Base-by-base conservation (phyloP, 2,329 filamentous ascomycete genomes). In the Xylaria sp. region DNA sequence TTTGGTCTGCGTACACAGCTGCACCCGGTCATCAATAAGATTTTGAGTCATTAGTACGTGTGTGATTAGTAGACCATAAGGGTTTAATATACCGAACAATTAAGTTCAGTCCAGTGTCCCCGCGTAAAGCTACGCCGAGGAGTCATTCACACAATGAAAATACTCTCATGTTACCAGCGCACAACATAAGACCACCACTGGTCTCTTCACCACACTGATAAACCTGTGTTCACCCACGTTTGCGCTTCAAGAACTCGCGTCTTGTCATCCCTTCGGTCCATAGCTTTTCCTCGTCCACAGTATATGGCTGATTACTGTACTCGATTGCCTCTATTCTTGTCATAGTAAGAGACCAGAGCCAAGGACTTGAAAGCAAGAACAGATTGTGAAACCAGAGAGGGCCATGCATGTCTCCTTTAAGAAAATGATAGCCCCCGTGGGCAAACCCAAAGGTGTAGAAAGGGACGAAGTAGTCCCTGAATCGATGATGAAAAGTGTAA, bases 181-280 rank as follows among this genome's bases (percentile, higher is more conserved):
- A 28, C 28, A 28, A 5, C 28, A 28, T 60, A 25, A 59, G 55
- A 46, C 46, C 25, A 41, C 25, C 55, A 54, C 36, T 52, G 31
- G 48, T 46, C 62, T 59, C 62, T 65, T 65, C 55, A 65, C 55
- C 23, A 48, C 55, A 33, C 62, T 59, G 62, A 54, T 46, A 59
- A 65, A 60, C 46, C 55, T n/a, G 55, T 52, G 13, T 59, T 65
- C 23, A 66, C 56, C 63, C 54, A 60, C 56, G 63, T 55, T 66
- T 66, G 56, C 57, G 63, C 63, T 66, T 31, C 63, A 61, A 61
- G 57, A 60, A 66, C 56, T 66, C 56, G 63, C 56, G 63, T 56
- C 56, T 60, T 48, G 57, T 66, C 41, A 66, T 60, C 48, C 63
- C 63, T 56, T 66, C 39, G n/a, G 57, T 66, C 63, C 63, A 66